Evolutionary conservation across 306 rosid genomes (phyloP).

Genomic region (Carpinus fangiana): DNA sequence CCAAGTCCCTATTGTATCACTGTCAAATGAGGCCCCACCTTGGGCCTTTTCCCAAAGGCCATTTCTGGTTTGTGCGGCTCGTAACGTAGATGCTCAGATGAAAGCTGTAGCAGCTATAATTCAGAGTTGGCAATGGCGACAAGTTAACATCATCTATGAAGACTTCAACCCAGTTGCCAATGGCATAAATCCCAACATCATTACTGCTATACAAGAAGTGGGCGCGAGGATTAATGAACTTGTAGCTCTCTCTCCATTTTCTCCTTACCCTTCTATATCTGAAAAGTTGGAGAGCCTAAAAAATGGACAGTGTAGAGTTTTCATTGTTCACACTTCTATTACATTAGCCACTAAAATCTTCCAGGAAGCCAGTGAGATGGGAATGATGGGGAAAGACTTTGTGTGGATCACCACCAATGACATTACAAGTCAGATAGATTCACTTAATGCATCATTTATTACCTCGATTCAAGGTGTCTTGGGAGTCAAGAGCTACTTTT

Average conservation of each 20-base stretch:
- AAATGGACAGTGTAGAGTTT: conserved; percentile 15
- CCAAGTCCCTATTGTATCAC: conserved; percentile 19
- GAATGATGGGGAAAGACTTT: conserved; percentile 8
- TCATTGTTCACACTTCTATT: conserved; percentile 16
- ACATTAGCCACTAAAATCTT: conserved; percentile 1
- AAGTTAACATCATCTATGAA: conserved; percentile 28
- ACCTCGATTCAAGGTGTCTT: conserved; percentile 9
- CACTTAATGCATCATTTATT: neutral
- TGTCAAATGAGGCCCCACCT: conserved; percentile 14
- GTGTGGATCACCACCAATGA: conserved; percentile 9
- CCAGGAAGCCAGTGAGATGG: neutral
- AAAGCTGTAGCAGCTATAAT: conserved; percentile 25
- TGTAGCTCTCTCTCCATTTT: neutral
- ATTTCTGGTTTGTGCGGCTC: conserved; percentile 20
- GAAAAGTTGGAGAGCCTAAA: conserved; percentile 4
- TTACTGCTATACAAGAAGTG: conserved; percentile 9
- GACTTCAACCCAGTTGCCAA: conserved; percentile 10
- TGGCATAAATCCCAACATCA: neutral
- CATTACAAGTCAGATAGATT: neutral
- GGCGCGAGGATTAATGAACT: neutral
- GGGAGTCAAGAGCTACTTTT: neutral
- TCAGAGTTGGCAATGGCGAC: conserved; percentile 22
- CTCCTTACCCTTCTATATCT: neutral
- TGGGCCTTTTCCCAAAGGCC: conserved; percentile 3
- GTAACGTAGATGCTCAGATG: conserved; percentile 11